Percentiles rank a stretch among this genome's conserved stretches.
Evolutionary conservation across 495 filamentous ascomycete species (phyloP).

Genomic region (Rostrohypoxylon terebratum): DNA sequence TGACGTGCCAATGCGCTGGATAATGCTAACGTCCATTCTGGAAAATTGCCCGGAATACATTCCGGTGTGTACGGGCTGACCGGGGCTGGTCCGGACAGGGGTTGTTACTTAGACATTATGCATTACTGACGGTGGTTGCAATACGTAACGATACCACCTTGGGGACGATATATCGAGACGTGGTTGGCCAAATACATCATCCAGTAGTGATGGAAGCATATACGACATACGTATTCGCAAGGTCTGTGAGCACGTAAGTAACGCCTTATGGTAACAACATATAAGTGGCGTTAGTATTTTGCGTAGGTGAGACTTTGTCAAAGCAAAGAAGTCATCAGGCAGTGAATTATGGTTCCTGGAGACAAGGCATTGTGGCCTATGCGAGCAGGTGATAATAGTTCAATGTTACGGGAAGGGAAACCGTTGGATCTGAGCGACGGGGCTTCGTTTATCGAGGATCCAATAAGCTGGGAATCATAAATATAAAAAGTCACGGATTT

Average conservation of each 20-base stretch:
- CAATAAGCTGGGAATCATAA: background rate
- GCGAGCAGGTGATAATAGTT: background rate
- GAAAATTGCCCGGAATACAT: slow-evolving; percentile 26
- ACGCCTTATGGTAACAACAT: background rate
- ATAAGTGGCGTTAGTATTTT: slow-evolving; percentile 13
- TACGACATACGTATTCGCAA: background rate
- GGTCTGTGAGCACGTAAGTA: background rate
- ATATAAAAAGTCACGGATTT: slow-evolving; percentile 8
- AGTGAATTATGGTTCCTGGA: background rate
- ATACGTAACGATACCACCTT: slow-evolving; percentile 2
- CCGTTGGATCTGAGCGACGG: background rate
- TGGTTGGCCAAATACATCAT: slow-evolving; percentile 27
- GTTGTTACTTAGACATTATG: slow-evolving; percentile 18
- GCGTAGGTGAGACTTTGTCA: slow-evolving; percentile 21
- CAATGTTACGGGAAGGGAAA: background rate
- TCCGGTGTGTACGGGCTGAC: slow-evolving; percentile 25
- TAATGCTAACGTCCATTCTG: slow-evolving; percentile 19
- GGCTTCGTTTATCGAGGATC: slow-evolving; percentile 4
- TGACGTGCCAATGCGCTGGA: slow-evolving; percentile 6
- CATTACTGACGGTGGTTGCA: slow-evolving; percentile 7
- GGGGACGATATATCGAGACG: background rate
- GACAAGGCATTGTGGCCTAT: background rate
- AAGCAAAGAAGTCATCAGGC: slow-evolving; percentile 1
- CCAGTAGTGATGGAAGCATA: background rate
- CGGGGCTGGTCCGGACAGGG: slow-evolving; percentile 35